phyloP scores from a whole-genome alignment of 495 filamentous ascomycete genomes.

The Alectoria sarmentosa region DNA sequence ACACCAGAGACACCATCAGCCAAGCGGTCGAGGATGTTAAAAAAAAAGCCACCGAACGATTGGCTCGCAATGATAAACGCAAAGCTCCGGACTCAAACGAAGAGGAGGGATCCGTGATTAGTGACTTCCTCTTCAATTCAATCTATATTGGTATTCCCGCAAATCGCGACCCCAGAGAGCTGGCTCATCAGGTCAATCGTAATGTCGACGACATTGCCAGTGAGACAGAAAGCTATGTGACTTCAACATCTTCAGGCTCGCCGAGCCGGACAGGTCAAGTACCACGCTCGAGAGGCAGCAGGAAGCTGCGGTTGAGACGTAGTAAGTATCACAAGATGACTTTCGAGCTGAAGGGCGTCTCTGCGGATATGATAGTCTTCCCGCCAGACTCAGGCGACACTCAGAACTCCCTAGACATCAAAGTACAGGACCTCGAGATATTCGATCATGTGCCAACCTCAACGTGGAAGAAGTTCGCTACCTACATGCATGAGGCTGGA shows the following conservation, averaged over 20 bases:
- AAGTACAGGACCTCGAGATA: slow-evolving; percentile 76
- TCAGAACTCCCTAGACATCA: slow-evolving; percentile 76
- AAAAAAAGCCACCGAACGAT: slow-evolving; percentile 66
- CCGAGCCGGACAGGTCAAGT: slow-evolving; percentile 45
- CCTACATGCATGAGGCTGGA: slow-evolving; percentile 81
- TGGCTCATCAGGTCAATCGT: slow-evolving; percentile 76
- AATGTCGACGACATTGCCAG: slow-evolving; percentile 79
- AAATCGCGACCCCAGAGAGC: slow-evolving; percentile 73
- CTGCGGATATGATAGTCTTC: slow-evolving; percentile 76
- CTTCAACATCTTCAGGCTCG: slow-evolving; percentile 55
- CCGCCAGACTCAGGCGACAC: slow-evolving; percentile 72
- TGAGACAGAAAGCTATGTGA: slow-evolving; percentile 82
- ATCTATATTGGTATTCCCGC: slow-evolving; percentile 93
- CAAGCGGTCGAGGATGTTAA: slow-evolving; percentile 85
- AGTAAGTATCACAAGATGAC: slow-evolving; percentile 93
- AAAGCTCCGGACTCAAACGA: slow-evolving; percentile 47
- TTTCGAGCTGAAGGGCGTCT: slow-evolving; percentile 84
- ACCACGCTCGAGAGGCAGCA: slow-evolving; percentile 41
- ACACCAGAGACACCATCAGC: slow-evolving; percentile 76
- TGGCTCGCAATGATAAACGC: slow-evolving; percentile 42
- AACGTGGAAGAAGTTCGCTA: slow-evolving; percentile 97
- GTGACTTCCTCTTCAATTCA: slow-evolving; percentile 95
- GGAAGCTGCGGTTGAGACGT: slow-evolving; percentile 63
- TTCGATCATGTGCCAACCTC: slow-evolving; percentile 93
- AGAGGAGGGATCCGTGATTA: slow-evolving; percentile 81